phyloP scores from a whole-genome alignment of 2,329 filamentous ascomycete species.

The Mycosphaerella arachidis region DNA sequence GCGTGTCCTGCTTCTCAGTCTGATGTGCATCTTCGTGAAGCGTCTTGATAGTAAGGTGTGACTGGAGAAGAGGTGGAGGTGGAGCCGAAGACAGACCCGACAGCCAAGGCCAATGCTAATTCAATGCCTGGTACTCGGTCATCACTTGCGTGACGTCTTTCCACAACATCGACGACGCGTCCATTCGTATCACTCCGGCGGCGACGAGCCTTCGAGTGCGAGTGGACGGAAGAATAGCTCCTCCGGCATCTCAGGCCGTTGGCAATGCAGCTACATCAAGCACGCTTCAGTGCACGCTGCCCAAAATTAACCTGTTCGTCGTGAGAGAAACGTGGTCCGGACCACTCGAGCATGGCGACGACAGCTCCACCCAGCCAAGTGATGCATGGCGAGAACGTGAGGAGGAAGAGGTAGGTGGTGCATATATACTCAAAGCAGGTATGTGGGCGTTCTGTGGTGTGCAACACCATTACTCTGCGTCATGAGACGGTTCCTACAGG shows the following conservation, averaged over 20 bases:
- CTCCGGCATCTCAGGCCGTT: not conserved
- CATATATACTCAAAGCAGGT: not conserved
- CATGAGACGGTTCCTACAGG: not conserved
- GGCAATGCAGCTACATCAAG: not conserved
- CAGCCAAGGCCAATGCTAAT: not conserved
- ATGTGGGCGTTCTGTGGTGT: not conserved
- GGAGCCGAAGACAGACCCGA: not conserved
- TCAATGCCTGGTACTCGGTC: not conserved
- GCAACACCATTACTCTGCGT: not conserved
- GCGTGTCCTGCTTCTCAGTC: not conserved
- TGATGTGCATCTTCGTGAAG: not conserved
- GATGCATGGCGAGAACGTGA: not conserved
- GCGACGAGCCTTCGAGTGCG: not conserved
- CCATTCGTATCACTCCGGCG: not conserved
- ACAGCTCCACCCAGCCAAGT: not conserved
- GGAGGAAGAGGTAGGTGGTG: not conserved
- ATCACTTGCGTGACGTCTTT: not conserved
- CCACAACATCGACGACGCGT: not conserved
- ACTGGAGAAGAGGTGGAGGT: not conserved
- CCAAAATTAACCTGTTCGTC: not conserved
- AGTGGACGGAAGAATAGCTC: not conserved
- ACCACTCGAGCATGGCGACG: not conserved
- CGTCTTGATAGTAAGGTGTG: too few species aligned
- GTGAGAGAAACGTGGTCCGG: not conserved
- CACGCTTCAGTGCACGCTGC: not conserved